phyloP scores from a whole-genome alignment of 257 asterid species.

The Eustoma russellianum region DNA sequence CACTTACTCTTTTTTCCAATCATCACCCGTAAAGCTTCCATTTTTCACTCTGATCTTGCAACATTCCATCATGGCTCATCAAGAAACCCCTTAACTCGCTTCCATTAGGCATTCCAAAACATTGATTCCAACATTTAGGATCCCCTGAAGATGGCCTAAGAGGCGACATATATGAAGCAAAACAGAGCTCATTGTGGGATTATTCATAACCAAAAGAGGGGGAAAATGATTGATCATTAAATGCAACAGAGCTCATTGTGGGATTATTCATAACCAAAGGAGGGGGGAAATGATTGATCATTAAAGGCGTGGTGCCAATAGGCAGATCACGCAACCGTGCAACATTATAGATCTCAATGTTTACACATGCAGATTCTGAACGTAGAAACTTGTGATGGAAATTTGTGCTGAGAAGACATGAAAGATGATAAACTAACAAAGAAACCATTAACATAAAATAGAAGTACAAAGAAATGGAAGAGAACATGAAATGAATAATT shows the following conservation, averaged over 20 bases:
- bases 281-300: too few species aligned
- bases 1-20: background rate
- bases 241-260: too few species aligned
- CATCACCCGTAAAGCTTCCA: background rate
- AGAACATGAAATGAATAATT: too few species aligned
- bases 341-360: conserved; percentile 62
- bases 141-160: conserved; percentile 61
- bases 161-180: conserved; percentile 52
- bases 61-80: background rate
- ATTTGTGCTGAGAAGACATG: too few species aligned
- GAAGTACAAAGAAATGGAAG: too few species aligned
- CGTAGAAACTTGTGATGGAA: conserved; percentile 33
- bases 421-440: too few species aligned
- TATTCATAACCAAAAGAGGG: conserved; percentile 30
- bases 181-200: conserved; percentile 26
- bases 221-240: conserved; percentile 37
- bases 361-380: conserved; percentile 32
- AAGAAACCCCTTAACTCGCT: conserved; percentile 19
- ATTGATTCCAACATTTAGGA: conserved; percentile 42
- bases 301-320: conserved; percentile 59
- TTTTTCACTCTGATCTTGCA: background rate
- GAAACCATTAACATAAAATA: too few species aligned
- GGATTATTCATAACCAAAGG: too few species aligned
- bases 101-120: conserved; percentile 15
- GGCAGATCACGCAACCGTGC: conserved; percentile 87